phyloP scores from a whole-genome alignment of 768 basidiomycete genomes.

The Mycena alexandri region DNA sequence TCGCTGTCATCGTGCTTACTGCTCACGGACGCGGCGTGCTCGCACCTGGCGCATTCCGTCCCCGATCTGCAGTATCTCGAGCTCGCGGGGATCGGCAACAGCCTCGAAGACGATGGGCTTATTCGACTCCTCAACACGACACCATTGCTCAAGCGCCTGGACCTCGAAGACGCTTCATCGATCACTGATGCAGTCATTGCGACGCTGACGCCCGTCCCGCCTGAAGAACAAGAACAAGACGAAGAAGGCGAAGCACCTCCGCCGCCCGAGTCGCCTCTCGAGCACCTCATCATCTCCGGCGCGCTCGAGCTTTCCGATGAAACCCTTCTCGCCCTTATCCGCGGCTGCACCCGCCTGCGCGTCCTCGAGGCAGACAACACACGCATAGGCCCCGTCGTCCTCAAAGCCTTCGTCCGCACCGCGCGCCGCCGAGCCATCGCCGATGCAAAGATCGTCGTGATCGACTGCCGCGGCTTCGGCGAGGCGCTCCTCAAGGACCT shows the following conservation, averaged over 20 bases:
- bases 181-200: constrained; percentile 81
- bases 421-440: constrained; percentile 59
- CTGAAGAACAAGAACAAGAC: constrained; percentile 31
- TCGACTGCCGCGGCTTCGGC: constrained; percentile 81
- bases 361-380: constrained; percentile 87
- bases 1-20: constrained; percentile 77
- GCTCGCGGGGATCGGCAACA: constrained; percentile 78
- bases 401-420: constrained; percentile 77
- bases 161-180: constrained; percentile 86
- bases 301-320: constrained; percentile 74
- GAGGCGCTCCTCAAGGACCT: constrained; percentile 76
- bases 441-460: constrained; percentile 72
- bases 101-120: constrained; percentile 81
- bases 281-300: constrained; percentile 79
- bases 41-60: constrained; percentile 76
- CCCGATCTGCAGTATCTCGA: constrained; percentile 85
- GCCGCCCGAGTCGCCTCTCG: constrained; percentile 75
- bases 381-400: constrained; percentile 68
- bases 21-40: constrained; percentile 82
- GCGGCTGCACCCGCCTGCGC: constrained; percentile 69
- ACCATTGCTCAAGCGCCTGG: constrained; percentile 78
- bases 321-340: constrained; percentile 73
- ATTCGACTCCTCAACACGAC: constrained; percentile 76
- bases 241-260: constrained; percentile 40
- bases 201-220: constrained; percentile 65